Evolutionary conservation across 2,329 filamentous ascomycete genomes (phyloP).

Genomic region (Penicillium sp.): DNA sequence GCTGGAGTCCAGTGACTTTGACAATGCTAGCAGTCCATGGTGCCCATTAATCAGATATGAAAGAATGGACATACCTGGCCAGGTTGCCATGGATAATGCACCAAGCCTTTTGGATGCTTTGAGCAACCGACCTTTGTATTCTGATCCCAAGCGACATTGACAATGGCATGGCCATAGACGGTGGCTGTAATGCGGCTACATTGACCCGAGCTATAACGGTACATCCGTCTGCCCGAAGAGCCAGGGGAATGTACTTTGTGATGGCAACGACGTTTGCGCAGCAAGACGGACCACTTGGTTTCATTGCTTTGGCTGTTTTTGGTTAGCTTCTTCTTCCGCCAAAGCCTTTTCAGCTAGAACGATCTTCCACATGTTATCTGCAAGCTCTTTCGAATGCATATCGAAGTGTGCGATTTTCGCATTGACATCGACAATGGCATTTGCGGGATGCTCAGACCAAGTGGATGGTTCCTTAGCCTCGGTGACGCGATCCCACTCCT

Average conservation of each 20-base stretch:
- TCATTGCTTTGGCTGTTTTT: slow-evolving; percentile 7
- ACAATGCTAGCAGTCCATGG: neutral
- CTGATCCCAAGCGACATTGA: neutral
- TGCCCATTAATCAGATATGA: neutral
- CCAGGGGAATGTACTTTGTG: neutral
- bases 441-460: slow-evolving; percentile 28
- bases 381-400: slow-evolving; percentile 28
- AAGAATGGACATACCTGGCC: neutral
- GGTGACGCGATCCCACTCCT: slow-evolving; percentile 43
- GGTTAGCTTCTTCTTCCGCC: slow-evolving; percentile 27
- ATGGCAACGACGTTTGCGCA: neutral
- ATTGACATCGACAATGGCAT: slow-evolving; percentile 23
- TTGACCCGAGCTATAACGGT: neutral
- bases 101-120: neutral
- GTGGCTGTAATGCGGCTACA: neutral
- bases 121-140: neutral
- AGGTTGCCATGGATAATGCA: neutral
- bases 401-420: slow-evolving; percentile 30
- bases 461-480: slow-evolving; percentile 18
- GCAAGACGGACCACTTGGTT: neutral
- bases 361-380: slow-evolving; percentile 41
- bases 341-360: slow-evolving; percentile 42
- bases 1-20: neutral
- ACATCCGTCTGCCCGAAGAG: neutral
- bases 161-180: neutral